Conservation (phyloP, 352 stramenopile species). For the Globisporangium takayamanum region DNA sequence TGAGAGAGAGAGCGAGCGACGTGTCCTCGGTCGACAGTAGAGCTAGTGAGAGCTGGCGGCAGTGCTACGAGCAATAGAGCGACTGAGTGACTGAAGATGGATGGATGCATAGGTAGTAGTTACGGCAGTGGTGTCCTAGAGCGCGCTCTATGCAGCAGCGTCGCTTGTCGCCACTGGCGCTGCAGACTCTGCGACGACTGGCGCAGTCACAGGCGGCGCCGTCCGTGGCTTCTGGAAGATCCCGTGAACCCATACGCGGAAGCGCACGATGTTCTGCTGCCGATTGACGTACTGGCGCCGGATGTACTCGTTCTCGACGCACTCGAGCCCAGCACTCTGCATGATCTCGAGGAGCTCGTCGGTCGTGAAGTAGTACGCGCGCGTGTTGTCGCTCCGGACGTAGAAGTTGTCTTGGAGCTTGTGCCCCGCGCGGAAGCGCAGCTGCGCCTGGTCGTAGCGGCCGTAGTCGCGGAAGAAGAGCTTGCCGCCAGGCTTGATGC, state of each 20-base stretch:
- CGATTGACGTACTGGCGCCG: slow-evolving; percentile 84
- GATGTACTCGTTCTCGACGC: slow-evolving; percentile 83
- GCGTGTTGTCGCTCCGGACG: slow-evolving; percentile 92
- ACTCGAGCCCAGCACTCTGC: slow-evolving; percentile 43
- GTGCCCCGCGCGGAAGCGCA: slow-evolving; percentile 85
- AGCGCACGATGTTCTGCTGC: slow-evolving; percentile 79
- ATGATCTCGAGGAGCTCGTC: slow-evolving; percentile 73
- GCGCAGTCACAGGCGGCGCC: slow-evolving; percentile 2
- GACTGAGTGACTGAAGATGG: not conserved
- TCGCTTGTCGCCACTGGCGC: not conserved
- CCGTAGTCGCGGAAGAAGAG: slow-evolving; percentile 95
- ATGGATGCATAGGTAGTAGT: too few relatives aligned
- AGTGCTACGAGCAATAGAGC: not conserved
- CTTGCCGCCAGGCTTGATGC: slow-evolving; percentile 70
- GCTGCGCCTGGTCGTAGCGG: slow-evolving; percentile 93
- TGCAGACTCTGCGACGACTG: too few relatives aligned
- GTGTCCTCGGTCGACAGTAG: not conserved
- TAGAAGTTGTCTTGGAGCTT: slow-evolving; percentile 95
- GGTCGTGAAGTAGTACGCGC: slow-evolving; percentile 93
- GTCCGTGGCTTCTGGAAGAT: slow-evolving; percentile 74
- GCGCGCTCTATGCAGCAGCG: not conserved
- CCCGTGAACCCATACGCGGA: slow-evolving; percentile 84
- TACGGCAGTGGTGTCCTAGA: not conserved
- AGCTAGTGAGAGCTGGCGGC: not conserved
- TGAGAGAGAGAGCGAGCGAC: slow-evolving; percentile 3